Evolutionary conservation across 2,329 filamentous ascomycete genomes (phyloP), one percentile per base, ranked within the genome.

Genomic region (Fusarium circinatum): DNA sequence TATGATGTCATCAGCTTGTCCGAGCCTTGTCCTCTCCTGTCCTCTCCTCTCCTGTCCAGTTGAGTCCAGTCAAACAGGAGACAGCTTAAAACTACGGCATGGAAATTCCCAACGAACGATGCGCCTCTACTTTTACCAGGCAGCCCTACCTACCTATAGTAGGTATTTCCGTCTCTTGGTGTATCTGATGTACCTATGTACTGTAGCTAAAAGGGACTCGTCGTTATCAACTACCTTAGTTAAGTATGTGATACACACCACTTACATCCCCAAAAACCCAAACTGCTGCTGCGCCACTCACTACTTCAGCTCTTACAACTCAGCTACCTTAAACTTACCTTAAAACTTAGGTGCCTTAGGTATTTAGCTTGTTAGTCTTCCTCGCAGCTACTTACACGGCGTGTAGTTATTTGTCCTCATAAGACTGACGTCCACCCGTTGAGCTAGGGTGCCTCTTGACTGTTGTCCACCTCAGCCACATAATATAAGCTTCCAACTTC

Each of bases 401-500:
- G 44, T 30, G 55, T 39, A 30, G 28, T 30, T 30, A 28, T 71
- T 72, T 48, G 38, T 42, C 32, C 45, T 30, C 42, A 55, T 59
- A 71, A 70, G 71, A 71, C 71, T 74, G 71, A 58, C 57, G 18
- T 54, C 42, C 34, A 26, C 36, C 28, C 51, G 15, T 34, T 64
- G 45, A 51, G 28, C 39, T 49, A 32, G 17, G n/a, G 56, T 45
- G 55, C 52, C 51, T 54, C 38, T 67, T 57, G 18, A 39, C 38
- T 15, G 52, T 62, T 60, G 34, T 63, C 44, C 63, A 48, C 45
- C 20, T 22, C 26, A 57, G 58, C 64, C 69, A 69, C 58, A 57
- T 34, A 57, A 69, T 51, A 57, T 34, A 59, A 62, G 49, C 65
- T 44, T 55, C 36, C 30, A 30, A 14, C 49, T 49, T 47, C 52